Evolutionary conservation across 495 filamentous ascomycete genomes (phyloP), one percentile per base, ranked within the genome.

Genomic region (Poronia punctata): DNA sequence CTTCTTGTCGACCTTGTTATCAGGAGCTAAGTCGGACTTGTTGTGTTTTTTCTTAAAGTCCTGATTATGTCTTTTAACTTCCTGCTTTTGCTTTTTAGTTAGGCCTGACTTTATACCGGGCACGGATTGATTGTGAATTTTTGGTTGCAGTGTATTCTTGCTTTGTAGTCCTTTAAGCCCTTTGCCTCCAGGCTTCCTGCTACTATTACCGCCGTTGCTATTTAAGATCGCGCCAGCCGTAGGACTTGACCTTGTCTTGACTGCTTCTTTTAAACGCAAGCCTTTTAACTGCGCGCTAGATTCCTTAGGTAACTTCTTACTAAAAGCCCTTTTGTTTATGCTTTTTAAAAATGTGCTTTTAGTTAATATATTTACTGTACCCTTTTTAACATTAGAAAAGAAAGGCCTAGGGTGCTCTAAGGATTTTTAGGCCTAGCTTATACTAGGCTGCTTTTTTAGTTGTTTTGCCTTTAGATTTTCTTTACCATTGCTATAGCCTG

Each of bases 1-100:
- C 16, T 58, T 63, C 48, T 66, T 64, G 40, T 71, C 53, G 5
- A 74, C 72, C 60, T 70, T 68, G 36, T 74, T 70, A 3, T 62
- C 51, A 7, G 41, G 40, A 0, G 65, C 66, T 12, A 38, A 12
- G 4, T 56, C 32, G 11, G 64, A 68, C 37, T 45, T 52, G 30
- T 65, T 70, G 30, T 72, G 64, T 32, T 68, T 65, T 30, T 59
- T 43, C 46, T 74, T 68, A 57, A 74, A 76, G 10, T 72, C 68
- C 19, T 28, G 26, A 38, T 76, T 76, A 56, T 74, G 70, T 53
- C 55, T 45, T 42, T 72, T 64, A 36, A 74, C 70, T 53, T 76
- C 70, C 39, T 52, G 56, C 53, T 71, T 53, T 53, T 74, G 64
- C 43, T 66, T 67, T 27, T 65, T 38, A 29, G 52, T 65, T 48